Evolutionary conservation across 306 rosid species (phyloP), one percentile per base, ranked within the genome.

Genomic region (Urtica urens): DNA sequence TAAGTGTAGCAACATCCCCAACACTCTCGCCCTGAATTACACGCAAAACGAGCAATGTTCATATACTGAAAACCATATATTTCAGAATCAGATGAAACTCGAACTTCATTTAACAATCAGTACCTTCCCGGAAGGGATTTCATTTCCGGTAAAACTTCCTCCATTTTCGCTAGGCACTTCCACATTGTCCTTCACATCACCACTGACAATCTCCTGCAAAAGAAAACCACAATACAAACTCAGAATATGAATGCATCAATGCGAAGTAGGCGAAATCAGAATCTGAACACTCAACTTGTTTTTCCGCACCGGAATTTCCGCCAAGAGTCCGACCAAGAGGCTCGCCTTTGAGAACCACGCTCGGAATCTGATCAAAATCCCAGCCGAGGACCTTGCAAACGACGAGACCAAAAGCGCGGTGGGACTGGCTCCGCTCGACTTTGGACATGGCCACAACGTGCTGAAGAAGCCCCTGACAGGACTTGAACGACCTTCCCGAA

Each of bases 361-460:
- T 49, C 2, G 88, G 82, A 62, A 78, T 63, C 39, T 68, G 60
- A 57, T 67, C 67, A 28, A 73, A 23, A 63, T 78, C 86, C 86
- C 85, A 78, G 43, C 88, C 95, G 40, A 86, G 50, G 57, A 81
- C 60, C 60, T 58, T 73, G 46, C 83, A 78, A 52, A 85, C 60
- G 47, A 69, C 69, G 50, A 18, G 64, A 1, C 74, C 95, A 58
- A 78, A 78, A 59, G 81, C 80, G 64, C 71, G 44, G 34, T 81
- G 95, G 38, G 82, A 83, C 14, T 54, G 59, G 46, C 18, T 81
- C 53, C 69, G 76, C 63, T 33, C 57, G 2, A 80, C 69, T 56
- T 60, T 71, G 10, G 55, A 35, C 7, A 76, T 50, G 2, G 78
- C 13, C 55, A 70, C 58, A 0, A 78, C 64, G 56, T 81, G 95